phyloP scores from a whole-genome alignment of 2,329 filamentous ascomycete species.

The Boeremia lycopersici region DNA sequence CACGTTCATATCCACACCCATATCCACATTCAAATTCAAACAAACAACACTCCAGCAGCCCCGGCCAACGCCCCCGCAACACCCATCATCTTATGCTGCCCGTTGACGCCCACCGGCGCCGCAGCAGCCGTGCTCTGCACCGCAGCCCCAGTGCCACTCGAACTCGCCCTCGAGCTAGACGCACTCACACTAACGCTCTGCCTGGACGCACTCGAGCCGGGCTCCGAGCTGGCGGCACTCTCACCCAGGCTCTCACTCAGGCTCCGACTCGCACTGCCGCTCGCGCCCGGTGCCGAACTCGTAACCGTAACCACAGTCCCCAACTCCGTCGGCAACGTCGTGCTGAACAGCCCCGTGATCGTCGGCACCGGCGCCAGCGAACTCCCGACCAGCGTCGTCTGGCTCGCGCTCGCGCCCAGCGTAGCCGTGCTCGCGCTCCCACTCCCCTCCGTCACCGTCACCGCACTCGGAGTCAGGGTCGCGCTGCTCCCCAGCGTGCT shows the following conservation, averaged over 20 bases:
- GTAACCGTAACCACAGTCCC: not conserved
- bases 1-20: not conserved
- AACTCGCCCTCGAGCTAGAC: not conserved
- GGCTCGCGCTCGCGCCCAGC: no score
- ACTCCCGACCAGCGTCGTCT: no score
- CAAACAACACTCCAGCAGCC: conserved; percentile 25
- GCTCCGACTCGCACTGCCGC: conserved; percentile 3
- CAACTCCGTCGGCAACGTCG: not conserved
- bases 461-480: no score
- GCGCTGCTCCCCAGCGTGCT: no score
- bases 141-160: not conserved
- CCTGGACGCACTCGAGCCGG: not conserved
- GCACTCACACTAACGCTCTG: conserved; percentile 8
- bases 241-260: not conserved
- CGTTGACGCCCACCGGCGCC: conserved; percentile 1
- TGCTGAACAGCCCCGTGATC: not conserved
- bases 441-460: no score
- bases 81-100: conserved; percentile 20
- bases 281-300: conserved; percentile 1
- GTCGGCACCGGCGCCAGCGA: no score
- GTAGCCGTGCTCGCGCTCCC: no score
- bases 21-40: not conserved
- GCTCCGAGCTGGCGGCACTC: conserved; percentile 2
- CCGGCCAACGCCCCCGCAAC: conserved; percentile 24
- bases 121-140: conserved; percentile 14